These are phyloP conservation scores for Blastocystis sp. DNA, from an alignment of 352 stramenopile species.

Conservation along the genomic window DNA sequence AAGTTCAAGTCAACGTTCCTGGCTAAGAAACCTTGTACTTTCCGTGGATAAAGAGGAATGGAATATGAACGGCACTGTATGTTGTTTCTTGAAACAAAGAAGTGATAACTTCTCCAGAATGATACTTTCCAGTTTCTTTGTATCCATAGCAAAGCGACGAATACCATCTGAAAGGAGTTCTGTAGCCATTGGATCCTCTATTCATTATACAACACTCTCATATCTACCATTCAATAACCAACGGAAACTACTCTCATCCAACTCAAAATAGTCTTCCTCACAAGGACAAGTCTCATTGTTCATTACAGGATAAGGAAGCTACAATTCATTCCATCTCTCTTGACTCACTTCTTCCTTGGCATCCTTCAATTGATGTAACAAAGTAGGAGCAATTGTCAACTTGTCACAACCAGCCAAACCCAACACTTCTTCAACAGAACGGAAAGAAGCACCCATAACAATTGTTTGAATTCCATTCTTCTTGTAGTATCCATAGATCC, in stretches of 20 bases:
- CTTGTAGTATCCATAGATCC: constrained; percentile 98
- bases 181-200: constrained; percentile 85
- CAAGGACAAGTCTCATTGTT: constrained; percentile 67
- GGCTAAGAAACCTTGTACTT: constrained; percentile 48
- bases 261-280: constrained; percentile 72
- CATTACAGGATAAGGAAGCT: constrained; percentile 54
- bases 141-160: constrained; percentile 87
- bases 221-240: constrained; percentile 84
- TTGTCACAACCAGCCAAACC: constrained; percentile 90
- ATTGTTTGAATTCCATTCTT: constrained; percentile 89
- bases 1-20: constrained; percentile 59
- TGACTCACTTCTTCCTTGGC: constrained; percentile 67
- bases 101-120: constrained; percentile 82
- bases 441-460: constrained; percentile 87
- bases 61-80: background rate
- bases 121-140: constrained; percentile 94
- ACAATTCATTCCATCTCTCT: constrained; percentile 13
- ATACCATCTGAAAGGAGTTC: constrained; percentile 95
- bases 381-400: constrained; percentile 88
- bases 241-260: constrained; percentile 87
- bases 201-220: background rate
- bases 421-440: constrained; percentile 89
- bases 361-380: constrained; percentile 83
- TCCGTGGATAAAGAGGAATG: constrained; percentile 25
- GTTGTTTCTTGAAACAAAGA: constrained; percentile 46